These are phyloP conservation scores for Paracorniculantispora psalliotae DNA, from an alignment of 2,329 filamentous ascomycete species.

Conservation along the genomic window DNA sequence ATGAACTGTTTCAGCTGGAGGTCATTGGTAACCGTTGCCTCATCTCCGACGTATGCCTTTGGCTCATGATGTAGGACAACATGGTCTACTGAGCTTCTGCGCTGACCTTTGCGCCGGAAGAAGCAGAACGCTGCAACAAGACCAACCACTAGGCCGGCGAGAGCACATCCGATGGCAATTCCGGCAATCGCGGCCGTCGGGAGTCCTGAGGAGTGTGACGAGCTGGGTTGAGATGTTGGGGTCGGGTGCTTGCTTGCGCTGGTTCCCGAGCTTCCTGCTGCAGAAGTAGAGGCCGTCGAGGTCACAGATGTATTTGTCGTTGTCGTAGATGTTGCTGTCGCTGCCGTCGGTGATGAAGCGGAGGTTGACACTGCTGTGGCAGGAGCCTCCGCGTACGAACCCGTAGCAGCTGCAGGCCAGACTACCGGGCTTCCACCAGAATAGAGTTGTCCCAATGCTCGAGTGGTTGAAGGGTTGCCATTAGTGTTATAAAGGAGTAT, in stretches of 20 bases:
- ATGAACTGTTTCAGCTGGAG: conserved; percentile 31
- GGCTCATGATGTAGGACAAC: conserved; percentile 1
- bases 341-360: background rate
- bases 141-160: conserved; percentile 25
- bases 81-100: background rate
- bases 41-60: conserved; percentile 10
- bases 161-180: conserved; percentile 25
- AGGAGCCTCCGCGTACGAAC: too few relatives aligned
- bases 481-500: too few relatives aligned
- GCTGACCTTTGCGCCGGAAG: conserved; percentile 18
- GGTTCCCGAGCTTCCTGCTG: too few relatives aligned
- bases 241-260: background rate
- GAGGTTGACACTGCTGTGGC: background rate
- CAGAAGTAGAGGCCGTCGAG: too few relatives aligned
- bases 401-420: background rate
- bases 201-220: conserved; percentile 2
- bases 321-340: background rate
- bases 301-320: background rate
- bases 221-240: background rate
- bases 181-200: conserved; percentile 23
- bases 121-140: conserved; percentile 24
- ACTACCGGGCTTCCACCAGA: background rate
- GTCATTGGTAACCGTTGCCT: conserved; percentile 17
- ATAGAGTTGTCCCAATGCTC: background rate
- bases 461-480: too few relatives aligned